Evolutionary conservation across 768 basidiomycete species (phyloP).

Genomic region (Kwoniella heveanensis): DNA sequence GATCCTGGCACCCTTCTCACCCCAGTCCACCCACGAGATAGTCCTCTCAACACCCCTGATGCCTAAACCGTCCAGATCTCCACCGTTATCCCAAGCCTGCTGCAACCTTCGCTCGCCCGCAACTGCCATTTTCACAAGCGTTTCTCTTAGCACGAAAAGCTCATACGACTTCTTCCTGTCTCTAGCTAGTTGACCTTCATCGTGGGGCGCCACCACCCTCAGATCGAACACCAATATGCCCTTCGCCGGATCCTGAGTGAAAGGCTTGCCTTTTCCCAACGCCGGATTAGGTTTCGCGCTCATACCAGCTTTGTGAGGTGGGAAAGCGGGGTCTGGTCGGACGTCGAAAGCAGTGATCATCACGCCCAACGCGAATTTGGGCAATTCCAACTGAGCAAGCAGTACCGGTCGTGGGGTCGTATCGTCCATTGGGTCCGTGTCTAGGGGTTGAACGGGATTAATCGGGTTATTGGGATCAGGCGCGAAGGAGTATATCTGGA

Average conservation of each 20-base stretch:
- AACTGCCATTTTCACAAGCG: conserved; percentile 30
- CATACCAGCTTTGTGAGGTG: conserved; percentile 7
- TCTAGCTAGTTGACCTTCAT: conserved; percentile 2
- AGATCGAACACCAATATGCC: conserved; percentile 48
- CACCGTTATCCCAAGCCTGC: conserved; percentile 16
- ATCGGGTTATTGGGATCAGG: conserved; percentile 34
- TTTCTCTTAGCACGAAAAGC: conserved; percentile 47
- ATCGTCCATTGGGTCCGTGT: conserved; percentile 38
- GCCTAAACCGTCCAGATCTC: conserved; percentile 16
- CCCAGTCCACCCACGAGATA: conserved; percentile 47
- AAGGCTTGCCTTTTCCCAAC: conserved; percentile 30
- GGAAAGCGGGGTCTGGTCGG: conserved; percentile 48
- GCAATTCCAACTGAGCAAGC: conserved; percentile 42
- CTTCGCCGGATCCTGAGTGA: conserved; percentile 44
- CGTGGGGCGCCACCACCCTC: conserved; percentile 26
- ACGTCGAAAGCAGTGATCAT: conserved; percentile 38
- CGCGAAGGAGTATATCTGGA: conserved; percentile 43
- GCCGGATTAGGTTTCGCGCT: conserved; percentile 11
- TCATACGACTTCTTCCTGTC: conserved; percentile 32
- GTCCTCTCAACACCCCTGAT: conserved; percentile 28
- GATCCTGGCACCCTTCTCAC: conserved; percentile 30
- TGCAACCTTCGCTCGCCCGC: conserved; percentile 37
- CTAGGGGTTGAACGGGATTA: conserved; percentile 39
- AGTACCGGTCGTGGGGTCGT: conserved; percentile 42
- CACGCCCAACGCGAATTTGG: conserved; percentile 32